These are phyloP conservation scores for Diplodia corticola DNA, from an alignment of 2,329 filamentous ascomycete species.

Conservation along the genomic window DNA sequence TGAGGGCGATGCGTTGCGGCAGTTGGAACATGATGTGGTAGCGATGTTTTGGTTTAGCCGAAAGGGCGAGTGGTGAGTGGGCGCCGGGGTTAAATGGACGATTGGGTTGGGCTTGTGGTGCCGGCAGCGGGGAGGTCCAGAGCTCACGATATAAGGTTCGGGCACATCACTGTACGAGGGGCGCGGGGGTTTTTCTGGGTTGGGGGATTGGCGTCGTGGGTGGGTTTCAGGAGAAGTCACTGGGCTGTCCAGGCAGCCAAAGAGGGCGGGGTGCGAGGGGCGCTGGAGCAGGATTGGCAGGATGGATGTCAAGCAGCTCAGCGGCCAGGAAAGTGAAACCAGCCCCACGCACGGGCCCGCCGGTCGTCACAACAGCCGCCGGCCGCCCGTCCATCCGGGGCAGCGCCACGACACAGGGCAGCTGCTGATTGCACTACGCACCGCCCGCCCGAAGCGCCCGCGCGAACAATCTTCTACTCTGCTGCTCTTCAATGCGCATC, in stretches of 20 bases:
- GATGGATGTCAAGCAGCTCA: conserved; percentile 13
- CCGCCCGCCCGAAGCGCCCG: background rate
- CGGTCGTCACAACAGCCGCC: background rate
- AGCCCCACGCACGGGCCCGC: conserved; percentile 1
- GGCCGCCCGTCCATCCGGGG: background rate
- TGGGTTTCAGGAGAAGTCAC: conserved; percentile 19
- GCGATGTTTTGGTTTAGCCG: background rate
- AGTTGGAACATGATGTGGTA: conserved; percentile 21
- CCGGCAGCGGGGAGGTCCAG: conserved; percentile 2
- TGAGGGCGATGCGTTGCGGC: conserved; percentile 5
- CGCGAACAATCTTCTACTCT: no score
- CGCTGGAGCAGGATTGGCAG: conserved; percentile 17
- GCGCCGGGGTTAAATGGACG: conserved; percentile 9
- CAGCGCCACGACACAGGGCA: background rate
- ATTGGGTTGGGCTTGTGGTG: background rate
- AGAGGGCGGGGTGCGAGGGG: conserved; percentile 4
- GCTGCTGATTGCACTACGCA: background rate
- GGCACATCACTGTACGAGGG: conserved; percentile 16
- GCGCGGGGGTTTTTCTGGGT: background rate
- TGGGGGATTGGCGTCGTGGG: conserved; percentile 1
- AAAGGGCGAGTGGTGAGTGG: background rate
- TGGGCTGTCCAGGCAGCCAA: conserved; percentile 7
- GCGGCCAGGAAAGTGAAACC: conserved; percentile 8
- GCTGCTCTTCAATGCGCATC: background rate
- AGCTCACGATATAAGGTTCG: conserved; percentile 20